Base-by-base conservation (phyloP, 2,329 filamentous ascomycete genomes). In the Setomelanomma holmii region DNA sequence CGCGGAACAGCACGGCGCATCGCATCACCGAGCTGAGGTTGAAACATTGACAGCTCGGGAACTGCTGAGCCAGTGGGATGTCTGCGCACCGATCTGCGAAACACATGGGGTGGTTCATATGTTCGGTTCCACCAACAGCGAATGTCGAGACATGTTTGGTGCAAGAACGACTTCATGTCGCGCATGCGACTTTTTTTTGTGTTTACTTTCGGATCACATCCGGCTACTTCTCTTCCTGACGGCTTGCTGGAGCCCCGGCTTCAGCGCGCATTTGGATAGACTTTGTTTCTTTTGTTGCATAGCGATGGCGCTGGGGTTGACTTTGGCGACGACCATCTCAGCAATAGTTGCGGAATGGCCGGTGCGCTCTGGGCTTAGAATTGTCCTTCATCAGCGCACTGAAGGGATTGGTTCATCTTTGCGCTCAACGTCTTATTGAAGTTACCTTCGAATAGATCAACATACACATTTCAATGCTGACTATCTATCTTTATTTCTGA, bases 31-130 rank as follows among this genome's bases (percentile, higher is more conserved):
- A 43, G 40, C 2, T 34, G 34, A 10, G 14, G 34, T 43, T 22
- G 24, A 43, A 43, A 43, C 41, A 43, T 6, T 34, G 41, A 34
- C 41, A 43, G 24, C 41, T 43, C 41, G 41, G 41, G 20, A 14
- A 17, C 17, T 20, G 19, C n/a, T 14, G 5, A 24, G 10, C 39
- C 39, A n/a, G 34, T 36, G 11, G 34, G 34, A 36, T 36, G 27
- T 8, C 3, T 10, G 10, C 14, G 27, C 27, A 30, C 27, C 27
- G 27, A 30, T 6, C 10, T 3, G 27, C 27, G 14, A 8, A 30
- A 30, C 27, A 6, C 14, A 30, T 30, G n/a, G 10, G 10, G 10
- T 30, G 14, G 27, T 2, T 30, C 14, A 14, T 30, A 8, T 3
- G 27, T n/a, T 30, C 27, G 27, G 27, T 10, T 30, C 10, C 10